Percentiles rank a stretch among this genome's conserved stretches.
These are phyloP conservation scores for Gaillardinia entomophila DNA, from an alignment of 805 yeast species.

Conservation along the genomic window DNA sequence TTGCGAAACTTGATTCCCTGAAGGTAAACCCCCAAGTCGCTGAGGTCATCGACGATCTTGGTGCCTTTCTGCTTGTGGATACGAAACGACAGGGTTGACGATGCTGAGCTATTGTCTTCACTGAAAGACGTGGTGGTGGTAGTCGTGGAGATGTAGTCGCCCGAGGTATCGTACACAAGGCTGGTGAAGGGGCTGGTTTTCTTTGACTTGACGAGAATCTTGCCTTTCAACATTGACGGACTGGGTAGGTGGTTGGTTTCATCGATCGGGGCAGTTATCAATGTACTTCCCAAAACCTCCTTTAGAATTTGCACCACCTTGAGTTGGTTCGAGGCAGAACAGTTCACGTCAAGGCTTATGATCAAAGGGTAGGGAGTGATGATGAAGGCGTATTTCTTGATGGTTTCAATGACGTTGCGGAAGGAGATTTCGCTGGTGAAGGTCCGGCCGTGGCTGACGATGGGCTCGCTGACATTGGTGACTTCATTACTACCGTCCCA, in stretches of 20 bases:
- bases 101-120: conserved; percentile 24
- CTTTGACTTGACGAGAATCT: conserved; percentile 74
- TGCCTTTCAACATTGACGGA: conserved; percentile 67
- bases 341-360: conserved; percentile 79
- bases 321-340: conserved; percentile 64
- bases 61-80: conserved; percentile 16
- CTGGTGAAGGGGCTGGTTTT: conserved; percentile 30
- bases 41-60: conserved; percentile 36
- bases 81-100: conserved; percentile 9
- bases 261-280: conserved; percentile 40
- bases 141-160: conserved; percentile 10
- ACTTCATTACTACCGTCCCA: conserved; percentile 70
- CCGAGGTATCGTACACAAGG: conserved; percentile 13
- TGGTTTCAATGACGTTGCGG: conserved; percentile 60
- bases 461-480: conserved; percentile 50
- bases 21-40: conserved; percentile 63
- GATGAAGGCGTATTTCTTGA: conserved; percentile 84
- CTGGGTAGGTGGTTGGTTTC: conserved; percentile 43
- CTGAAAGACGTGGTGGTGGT: conserved; percentile 32
- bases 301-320: conserved; percentile 48
- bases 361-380: conserved; percentile 82
- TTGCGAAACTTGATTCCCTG: conserved; percentile 75
- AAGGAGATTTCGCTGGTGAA: conserved; percentile 72
- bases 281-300: conserved; percentile 52
- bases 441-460: conserved; percentile 85